phyloP scores from a whole-genome alignment of 192 early-diverging fungal genomes.

The Entomortierella chlamydospora region DNA sequence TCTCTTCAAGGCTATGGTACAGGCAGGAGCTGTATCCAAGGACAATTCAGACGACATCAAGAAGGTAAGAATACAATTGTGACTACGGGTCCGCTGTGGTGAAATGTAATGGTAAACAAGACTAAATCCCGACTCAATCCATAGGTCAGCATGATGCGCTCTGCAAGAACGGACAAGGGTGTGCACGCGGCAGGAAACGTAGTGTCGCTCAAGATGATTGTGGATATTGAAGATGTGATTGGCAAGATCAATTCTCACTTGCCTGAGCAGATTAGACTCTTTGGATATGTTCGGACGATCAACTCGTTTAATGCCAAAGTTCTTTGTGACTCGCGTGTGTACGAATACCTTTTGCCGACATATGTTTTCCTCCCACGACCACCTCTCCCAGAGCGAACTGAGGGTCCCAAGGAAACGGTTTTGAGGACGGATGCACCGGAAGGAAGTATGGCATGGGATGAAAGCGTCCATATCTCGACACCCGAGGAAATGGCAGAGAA shows the following conservation, averaged over 20 bases:
- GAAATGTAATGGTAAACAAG: too few relatives aligned
- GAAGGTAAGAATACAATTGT: constrained; percentile 57
- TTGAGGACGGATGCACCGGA: constrained; percentile 27
- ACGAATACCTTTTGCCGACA: constrained; percentile 97
- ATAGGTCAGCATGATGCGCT: constrained; percentile 87
- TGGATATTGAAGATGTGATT: constrained; percentile 79
- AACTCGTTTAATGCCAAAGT: constrained; percentile 93
- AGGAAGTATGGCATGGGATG: constrained; percentile 48
- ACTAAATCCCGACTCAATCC: too few relatives aligned
- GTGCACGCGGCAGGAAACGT: constrained; percentile 98
- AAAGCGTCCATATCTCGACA: constrained; percentile 55
- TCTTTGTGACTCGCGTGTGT: constrained; percentile 91
- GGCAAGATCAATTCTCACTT: constrained; percentile 83
- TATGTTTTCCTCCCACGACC: constrained; percentile 78
- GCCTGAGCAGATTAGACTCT: constrained; percentile 85
- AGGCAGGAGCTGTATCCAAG: constrained; percentile 83
- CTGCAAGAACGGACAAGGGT: constrained; percentile 98
- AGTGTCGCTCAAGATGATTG: constrained; percentile 90
- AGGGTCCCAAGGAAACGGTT: constrained; percentile 3
- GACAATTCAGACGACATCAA: constrained; percentile 88
- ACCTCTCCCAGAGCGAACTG: constrained; percentile 9
- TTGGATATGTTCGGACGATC: constrained; percentile 74
- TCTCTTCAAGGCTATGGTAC: constrained; percentile 87
- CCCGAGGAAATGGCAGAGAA: constrained; percentile 70
- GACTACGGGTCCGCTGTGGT: too few relatives aligned